Conservation (phyloP, 768 basidiomycete genomes). For the Rhodotorula graminis region DNA sequence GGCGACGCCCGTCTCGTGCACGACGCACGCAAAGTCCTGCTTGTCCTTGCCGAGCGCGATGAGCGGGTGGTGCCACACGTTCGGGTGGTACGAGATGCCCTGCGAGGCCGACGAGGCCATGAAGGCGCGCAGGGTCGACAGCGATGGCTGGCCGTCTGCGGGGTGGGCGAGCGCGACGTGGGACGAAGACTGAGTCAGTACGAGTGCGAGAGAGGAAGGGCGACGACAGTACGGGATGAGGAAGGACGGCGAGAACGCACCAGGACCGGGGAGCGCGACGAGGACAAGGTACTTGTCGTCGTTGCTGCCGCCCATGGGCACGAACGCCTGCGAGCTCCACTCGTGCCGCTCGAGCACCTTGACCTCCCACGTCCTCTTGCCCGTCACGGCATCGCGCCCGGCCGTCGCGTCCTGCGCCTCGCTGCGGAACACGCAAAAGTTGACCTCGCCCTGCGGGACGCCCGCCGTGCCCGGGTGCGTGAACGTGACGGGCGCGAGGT, state of each 20-base stretch:
- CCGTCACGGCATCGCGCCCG: slow-evolving; percentile 45
- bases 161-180: no score
- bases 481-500: slow-evolving; percentile 65
- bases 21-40: slow-evolving; percentile 64
- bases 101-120: slow-evolving; percentile 65
- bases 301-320: slow-evolving; percentile 69
- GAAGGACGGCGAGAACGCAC: slow-evolving; percentile 41
- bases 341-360: slow-evolving; percentile 81
- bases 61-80: slow-evolving; percentile 94
- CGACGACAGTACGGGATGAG: not conserved
- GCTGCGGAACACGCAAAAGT: slow-evolving; percentile 76
- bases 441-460: slow-evolving; percentile 49
- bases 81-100: slow-evolving; percentile 76
- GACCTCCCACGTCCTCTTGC: slow-evolving; percentile 53
- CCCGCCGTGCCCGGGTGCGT: slow-evolving; percentile 45
- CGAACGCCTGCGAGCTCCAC: slow-evolving; percentile 84
- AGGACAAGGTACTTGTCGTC: slow-evolving; percentile 67
- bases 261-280: slow-evolving; percentile 68
- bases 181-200: no score
- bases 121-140: slow-evolving; percentile 72
- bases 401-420: slow-evolving; percentile 57
- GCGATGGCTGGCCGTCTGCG: slow-evolving; percentile 68
- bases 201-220: no score
- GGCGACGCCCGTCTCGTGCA: slow-evolving; percentile 79
- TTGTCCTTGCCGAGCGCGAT: slow-evolving; percentile 55